Evolutionary conservation across 1,284 basidiomycete species (phyloP), one percentile per base, ranked within the genome.

Genomic region (Heterobasidion irregulare): DNA sequence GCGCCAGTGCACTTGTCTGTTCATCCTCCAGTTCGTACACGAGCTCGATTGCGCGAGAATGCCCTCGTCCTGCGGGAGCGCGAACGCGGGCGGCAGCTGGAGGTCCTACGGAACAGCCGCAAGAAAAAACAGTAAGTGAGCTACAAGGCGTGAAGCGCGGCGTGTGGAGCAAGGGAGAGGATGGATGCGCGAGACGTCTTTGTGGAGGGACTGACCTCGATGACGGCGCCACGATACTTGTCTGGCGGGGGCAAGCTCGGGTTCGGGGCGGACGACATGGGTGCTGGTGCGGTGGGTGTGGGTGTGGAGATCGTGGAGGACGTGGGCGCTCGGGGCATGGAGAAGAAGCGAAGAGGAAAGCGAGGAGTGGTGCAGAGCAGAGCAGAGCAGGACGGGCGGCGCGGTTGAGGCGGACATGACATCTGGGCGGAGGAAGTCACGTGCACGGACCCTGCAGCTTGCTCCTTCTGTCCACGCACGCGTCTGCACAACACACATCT

Each of bases 81-180:
- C 83, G 68, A 94, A 94, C 0, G 92, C 92, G 8, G 92, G 92
- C 0, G 91, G 86, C 1, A 95, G 74, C 78, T 95, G 92, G 1
- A 94, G 75, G 68, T 94, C 92, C 90, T 94, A 65, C 4, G 12
- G 46, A 16, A 50, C 8, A 12, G 8, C 8, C 52, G 41, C 38
- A 12, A 2, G 3, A 41, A 41, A 41, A n/a, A 4, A 12, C n/a
- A n/a, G 38, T 6, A 12, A 53, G 26, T 41, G 52, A 19, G 46
- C 55, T 8, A 47, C 44, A 33, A 53, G 34, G 34, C 16, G 32
- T n/a, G 3, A 8, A 51, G 49, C 26, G 26, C 26, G 26, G 26
- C 26, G 26, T 26, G 26, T 26, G 2, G 5, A 26, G 1, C 26
- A 26, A 26, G 26, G 19, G 19, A 26, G 26, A 26, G 26, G 26